Conservation (phyloP, 306 rosid genomes). For the Gastrolobium bilobum region DNA sequence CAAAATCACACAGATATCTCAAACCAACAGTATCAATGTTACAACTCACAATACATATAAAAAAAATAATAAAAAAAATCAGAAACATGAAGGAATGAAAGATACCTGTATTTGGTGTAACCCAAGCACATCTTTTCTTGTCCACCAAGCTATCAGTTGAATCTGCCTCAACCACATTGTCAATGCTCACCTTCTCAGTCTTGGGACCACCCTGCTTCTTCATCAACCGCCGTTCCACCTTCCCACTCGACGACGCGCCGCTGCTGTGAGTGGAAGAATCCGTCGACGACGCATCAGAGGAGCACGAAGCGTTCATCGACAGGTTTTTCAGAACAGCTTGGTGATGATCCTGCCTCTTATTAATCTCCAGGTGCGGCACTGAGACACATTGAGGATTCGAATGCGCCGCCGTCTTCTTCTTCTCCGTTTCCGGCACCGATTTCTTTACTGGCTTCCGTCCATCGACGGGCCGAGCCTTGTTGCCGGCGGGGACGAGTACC, state of each 20-base stretch:
- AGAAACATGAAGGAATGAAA: slow-evolving; percentile 13
- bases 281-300: slow-evolving; percentile 84
- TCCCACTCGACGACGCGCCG: slow-evolving; percentile 69
- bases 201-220: slow-evolving; percentile 56
- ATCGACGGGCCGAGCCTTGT: slow-evolving; percentile 61
- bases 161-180: slow-evolving; percentile 55
- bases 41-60: slow-evolving; percentile 21
- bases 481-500: slow-evolving; percentile 75
- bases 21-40: slow-evolving; percentile 21
- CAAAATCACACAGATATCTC: slow-evolving; percentile 12
- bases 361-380: slow-evolving; percentile 41
- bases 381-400: slow-evolving; percentile 52
- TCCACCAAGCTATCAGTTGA: slow-evolving; percentile 60
- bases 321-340: slow-evolving; percentile 55
- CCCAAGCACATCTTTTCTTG: slow-evolving; percentile 90
- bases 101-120: slow-evolving; percentile 75
- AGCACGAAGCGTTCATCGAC: slow-evolving; percentile 78
- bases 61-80: slow-evolving; percentile 2
- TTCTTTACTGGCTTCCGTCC: slow-evolving; percentile 63
- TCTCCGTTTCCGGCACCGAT: slow-evolving; percentile 58
- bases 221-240: slow-evolving; percentile 56
- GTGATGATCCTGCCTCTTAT: slow-evolving; percentile 59
- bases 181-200: slow-evolving; percentile 52
- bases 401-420: slow-evolving; percentile 55
- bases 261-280: slow-evolving; percentile 75